phyloP scores from a whole-genome alignment of 768 basidiomycete genomes.

The Rhizopogon sp. region DNA sequence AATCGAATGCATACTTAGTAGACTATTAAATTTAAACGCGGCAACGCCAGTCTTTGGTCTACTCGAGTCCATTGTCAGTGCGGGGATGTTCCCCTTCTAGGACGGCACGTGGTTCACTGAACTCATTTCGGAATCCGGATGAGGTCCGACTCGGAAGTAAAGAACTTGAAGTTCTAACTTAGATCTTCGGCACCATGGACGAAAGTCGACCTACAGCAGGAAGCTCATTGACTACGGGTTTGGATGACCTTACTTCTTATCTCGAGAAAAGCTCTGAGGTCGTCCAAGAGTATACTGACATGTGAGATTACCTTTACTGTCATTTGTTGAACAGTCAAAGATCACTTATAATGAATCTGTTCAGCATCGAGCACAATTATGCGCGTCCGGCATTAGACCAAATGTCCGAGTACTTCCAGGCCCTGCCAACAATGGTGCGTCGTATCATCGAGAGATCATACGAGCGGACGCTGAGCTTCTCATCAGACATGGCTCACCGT shows the following conservation, averaged over 20 bases:
- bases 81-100: too few species aligned
- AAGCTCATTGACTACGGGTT: slow-evolving; percentile 8
- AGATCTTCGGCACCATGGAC: slow-evolving; percentile 8
- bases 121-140: too few species aligned
- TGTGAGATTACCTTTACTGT: slow-evolving; percentile 9
- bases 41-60: too few species aligned
- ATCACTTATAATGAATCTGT: neutral
- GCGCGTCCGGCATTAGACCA: slow-evolving; percentile 34
- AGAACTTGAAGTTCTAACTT: too few species aligned
- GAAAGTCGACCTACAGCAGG: neutral
- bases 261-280: slow-evolving; percentile 21
- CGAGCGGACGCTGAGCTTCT: slow-evolving; percentile 7
- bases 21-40: too few species aligned
- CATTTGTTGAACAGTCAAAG: neutral
- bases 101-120: too few species aligned
- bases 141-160: too few species aligned
- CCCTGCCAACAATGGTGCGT: slow-evolving; percentile 21
- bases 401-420: slow-evolving; percentile 13
- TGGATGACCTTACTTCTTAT: slow-evolving; percentile 16
- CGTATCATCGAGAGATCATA: neutral
- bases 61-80: too few species aligned
- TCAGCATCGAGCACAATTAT: slow-evolving; percentile 40
- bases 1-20: too few species aligned
- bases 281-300: slow-evolving; percentile 26
- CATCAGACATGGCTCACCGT: slow-evolving; percentile 32